These are phyloP conservation scores for Paramecium caudatum DNA, from an alignment of 73 alveolate species.

Conservation along the genomic window DNA sequence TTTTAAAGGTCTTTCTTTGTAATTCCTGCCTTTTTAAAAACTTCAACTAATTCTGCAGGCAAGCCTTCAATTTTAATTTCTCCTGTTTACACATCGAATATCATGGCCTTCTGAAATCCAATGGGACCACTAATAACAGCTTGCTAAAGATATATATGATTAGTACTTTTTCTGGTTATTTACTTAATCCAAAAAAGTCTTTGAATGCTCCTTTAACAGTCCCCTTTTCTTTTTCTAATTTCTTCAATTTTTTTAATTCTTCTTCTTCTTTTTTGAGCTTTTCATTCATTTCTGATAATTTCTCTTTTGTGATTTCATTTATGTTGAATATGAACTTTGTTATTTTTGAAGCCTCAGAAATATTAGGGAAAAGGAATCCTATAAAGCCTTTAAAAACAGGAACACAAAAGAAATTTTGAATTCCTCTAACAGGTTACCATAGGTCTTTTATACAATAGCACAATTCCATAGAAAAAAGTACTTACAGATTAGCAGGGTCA, in stretches of 20 bases:
- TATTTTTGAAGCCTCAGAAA: constrained; percentile 39
- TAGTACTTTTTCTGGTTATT: not conserved
- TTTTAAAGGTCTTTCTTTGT: constrained; percentile 59
- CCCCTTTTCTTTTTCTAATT: constrained; percentile 51
- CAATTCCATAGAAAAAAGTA: constrained; percentile 58
- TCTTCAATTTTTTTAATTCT: constrained; percentile 8
- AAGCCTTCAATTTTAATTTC: constrained; percentile 29
- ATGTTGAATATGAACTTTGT: constrained; percentile 33
- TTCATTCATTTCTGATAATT: constrained; percentile 18
- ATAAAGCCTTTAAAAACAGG: constrained; percentile 27
- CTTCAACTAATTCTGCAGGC: constrained; percentile 42
- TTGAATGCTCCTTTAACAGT: constrained; percentile 34
- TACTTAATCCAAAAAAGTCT: constrained; percentile 43
- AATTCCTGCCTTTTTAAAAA: constrained; percentile 53
- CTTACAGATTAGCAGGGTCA: constrained; percentile 52
- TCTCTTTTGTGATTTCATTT: constrained; percentile 2
- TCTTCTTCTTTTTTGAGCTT: constrained; percentile 18
- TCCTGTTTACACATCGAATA: constrained; percentile 48
- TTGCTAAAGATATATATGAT: not conserved
- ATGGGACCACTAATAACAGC: not conserved
- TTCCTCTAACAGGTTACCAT: constrained; percentile 59
- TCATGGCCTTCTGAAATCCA: not conserved
- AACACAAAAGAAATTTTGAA: constrained; percentile 19
- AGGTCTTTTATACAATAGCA: constrained; percentile 40
- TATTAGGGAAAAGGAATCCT: constrained; percentile 58